Percentiles rank a stretch among this genome's conserved stretches.
Evolutionary conservation across 305 asterid genomes (phyloP).

Genomic region (Plantago coronopus): DNA sequence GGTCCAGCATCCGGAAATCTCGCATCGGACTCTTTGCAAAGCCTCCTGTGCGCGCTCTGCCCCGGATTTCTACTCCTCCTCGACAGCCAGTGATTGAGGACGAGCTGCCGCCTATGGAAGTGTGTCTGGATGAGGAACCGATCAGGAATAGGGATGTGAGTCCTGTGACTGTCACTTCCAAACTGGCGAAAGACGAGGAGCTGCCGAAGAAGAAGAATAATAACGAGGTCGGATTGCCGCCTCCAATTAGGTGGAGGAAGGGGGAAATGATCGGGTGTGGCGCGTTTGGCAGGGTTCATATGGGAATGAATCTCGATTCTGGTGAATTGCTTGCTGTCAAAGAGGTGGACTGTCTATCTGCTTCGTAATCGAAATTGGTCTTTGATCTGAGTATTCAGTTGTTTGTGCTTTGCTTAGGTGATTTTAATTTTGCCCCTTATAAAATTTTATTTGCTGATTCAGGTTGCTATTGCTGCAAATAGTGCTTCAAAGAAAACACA

Average conservation of each 20-base stretch:
- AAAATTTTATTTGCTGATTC: constrained; percentile 24
- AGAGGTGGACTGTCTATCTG: constrained; percentile 48
- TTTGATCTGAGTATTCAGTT: background rate
- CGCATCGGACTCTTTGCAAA: constrained; percentile 72
- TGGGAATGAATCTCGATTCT: constrained; percentile 97
- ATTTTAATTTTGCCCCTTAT: constrained; percentile 8
- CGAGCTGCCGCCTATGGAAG: constrained; percentile 48
- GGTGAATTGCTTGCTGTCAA: constrained; percentile 95
- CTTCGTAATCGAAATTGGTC: background rate
- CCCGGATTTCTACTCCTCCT: constrained; percentile 42
- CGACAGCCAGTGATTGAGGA: constrained; percentile 37
- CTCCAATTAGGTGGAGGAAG: constrained; percentile 82
- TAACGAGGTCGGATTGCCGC: constrained; percentile 31
- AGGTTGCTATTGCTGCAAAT: constrained; percentile 80
- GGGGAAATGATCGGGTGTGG: constrained; percentile 96
- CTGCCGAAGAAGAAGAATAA: constrained; percentile 33
- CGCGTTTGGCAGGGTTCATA: constrained; percentile 94
- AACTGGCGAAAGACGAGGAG: constrained; percentile 26
- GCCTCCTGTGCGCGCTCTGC: constrained; percentile 66
- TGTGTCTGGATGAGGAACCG: constrained; percentile 29
- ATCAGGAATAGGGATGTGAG: constrained; percentile 17
- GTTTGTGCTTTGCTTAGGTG: background rate
- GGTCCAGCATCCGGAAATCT: constrained; percentile 80
- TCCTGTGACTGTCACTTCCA: constrained; percentile 11
- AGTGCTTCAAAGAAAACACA: constrained; percentile 76